Conservation (phyloP, 768 basidiomycete species). For the Gyrodon lividus region DNA sequence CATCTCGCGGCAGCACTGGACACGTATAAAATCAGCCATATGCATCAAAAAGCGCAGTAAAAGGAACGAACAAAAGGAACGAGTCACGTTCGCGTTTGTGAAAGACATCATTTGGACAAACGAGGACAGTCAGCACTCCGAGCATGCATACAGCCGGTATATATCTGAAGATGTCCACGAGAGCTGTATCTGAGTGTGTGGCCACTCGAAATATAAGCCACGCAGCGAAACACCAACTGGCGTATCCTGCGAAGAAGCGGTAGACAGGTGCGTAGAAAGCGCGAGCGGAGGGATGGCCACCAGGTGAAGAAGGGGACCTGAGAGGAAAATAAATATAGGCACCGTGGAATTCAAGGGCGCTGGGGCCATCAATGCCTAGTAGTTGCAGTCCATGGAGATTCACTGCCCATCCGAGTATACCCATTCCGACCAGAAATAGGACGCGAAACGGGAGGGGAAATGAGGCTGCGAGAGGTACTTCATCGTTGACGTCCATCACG, state of each 20-base stretch:
- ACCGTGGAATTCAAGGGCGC: slow-evolving; percentile 61
- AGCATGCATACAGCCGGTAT: slow-evolving; percentile 70
- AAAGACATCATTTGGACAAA: slow-evolving; percentile 67
- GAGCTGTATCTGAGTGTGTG: slow-evolving; percentile 53
- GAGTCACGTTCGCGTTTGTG: slow-evolving; percentile 71
- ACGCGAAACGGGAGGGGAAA: slow-evolving; percentile 95
- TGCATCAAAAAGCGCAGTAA: background rate
- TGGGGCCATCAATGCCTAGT: slow-evolving; percentile 70
- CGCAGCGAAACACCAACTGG: slow-evolving; percentile 55
- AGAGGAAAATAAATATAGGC: slow-evolving; percentile 16
- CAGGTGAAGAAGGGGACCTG: slow-evolving; percentile 12
- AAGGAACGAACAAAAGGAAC: slow-evolving; percentile 68
- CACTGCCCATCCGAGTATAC: slow-evolving; percentile 87
- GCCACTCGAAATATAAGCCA: slow-evolving; percentile 69
- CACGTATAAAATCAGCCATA: background rate
- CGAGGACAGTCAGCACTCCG: slow-evolving; percentile 51
- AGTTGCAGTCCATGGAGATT: slow-evolving; percentile 84
- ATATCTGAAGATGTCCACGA: slow-evolving; percentile 75
- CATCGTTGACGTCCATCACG: slow-evolving; percentile 37
- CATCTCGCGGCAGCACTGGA: slow-evolving; percentile 74
- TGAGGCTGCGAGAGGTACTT: slow-evolving; percentile 48
- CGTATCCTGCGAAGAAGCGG: slow-evolving; percentile 60
- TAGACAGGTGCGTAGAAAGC: slow-evolving; percentile 63
- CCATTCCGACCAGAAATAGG: slow-evolving; percentile 72
- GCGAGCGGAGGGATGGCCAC: slow-evolving; percentile 28